Evolutionary conservation across 1,284 basidiomycete genomes (phyloP).

Genomic region (Leccinum angustisporum): DNA sequence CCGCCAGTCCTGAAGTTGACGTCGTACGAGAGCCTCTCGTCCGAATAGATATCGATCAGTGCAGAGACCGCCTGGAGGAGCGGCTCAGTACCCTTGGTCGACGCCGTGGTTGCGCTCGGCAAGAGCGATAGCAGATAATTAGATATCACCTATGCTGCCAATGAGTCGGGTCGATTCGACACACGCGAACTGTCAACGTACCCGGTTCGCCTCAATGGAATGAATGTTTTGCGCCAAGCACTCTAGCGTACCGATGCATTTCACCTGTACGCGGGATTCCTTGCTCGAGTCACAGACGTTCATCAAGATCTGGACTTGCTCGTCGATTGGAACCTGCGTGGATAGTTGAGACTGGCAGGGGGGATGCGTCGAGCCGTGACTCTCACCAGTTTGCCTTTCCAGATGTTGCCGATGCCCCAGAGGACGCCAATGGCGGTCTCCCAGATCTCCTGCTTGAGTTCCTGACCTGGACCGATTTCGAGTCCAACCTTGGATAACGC

Average conservation of each 20-base stretch:
- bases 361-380: constrained; percentile 8
- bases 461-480: constrained; percentile 59
- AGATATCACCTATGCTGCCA: constrained; percentile 55
- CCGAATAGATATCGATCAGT: constrained; percentile 90
- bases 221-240: constrained; percentile 68
- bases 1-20: constrained; percentile 68
- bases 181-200: constrained; percentile 30
- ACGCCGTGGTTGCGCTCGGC: constrained; percentile 37
- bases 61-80: constrained; percentile 83
- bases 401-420: constrained; percentile 75
- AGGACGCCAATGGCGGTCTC: constrained; percentile 71
- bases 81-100: constrained; percentile 61
- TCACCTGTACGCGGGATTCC: constrained; percentile 62
- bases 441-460: constrained; percentile 69
- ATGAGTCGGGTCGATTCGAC: constrained; percentile 8
- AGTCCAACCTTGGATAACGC: constrained; percentile 60
- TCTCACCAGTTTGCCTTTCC: constrained; percentile 60
- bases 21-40: constrained; percentile 85
- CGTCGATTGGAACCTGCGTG: constrained; percentile 49
- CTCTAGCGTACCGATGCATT: constrained; percentile 82
- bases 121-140: constrained; percentile 64
- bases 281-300: constrained; percentile 58
- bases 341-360: constrained; percentile 5
- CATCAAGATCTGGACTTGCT: constrained; percentile 67
- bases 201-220: constrained; percentile 70